Percentiles rank a stretch among this genome's conserved stretches.
phyloP scores from a whole-genome alignment of 768 basidiomycete genomes.

The Lentinula detonsa region DNA sequence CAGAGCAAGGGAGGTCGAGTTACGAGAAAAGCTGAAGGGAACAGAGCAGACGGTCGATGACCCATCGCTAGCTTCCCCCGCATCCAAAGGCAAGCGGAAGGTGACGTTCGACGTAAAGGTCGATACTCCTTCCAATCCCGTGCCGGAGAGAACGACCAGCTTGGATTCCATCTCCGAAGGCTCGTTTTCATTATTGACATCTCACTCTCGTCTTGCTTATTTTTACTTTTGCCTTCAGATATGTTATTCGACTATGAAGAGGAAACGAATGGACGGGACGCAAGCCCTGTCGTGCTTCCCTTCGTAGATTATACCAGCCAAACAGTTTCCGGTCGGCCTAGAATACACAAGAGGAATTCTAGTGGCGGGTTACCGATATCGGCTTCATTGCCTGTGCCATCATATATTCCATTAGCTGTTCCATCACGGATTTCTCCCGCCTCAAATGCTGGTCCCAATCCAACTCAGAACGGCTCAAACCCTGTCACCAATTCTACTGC shows the following conservation, averaged over 20 bases:
- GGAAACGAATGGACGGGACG: slow-evolving; percentile 21
- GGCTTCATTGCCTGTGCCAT: slow-evolving; percentile 37
- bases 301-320: slow-evolving; percentile 2
- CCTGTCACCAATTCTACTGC: neutral
- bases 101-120: slow-evolving; percentile 41
- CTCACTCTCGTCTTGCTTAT: neutral
- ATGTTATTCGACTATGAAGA: slow-evolving; percentile 49
- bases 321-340: neutral
- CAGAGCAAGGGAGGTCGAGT: neutral
- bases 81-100: slow-evolving; percentile 33
- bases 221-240: slow-evolving; percentile 19
- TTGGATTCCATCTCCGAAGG: slow-evolving; percentile 22
- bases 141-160: slow-evolving; percentile 3
- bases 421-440: neutral
- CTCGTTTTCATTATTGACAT: slow-evolving; percentile 12
- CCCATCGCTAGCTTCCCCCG: slow-evolving; percentile 4
- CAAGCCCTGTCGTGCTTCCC: slow-evolving; percentile 4
- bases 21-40: neutral
- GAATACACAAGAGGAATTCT: slow-evolving; percentile 8
- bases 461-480: neutral
- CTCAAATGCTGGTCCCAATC: neutral
- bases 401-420: slow-evolving; percentile 21
- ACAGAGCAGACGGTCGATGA: neutral
- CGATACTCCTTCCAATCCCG: slow-evolving; percentile 15
- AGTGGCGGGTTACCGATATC: slow-evolving; percentile 28